Base-by-base conservation (phyloP, 2,329 filamentous ascomycete species). In the Alternaria brassicicola region DNA sequence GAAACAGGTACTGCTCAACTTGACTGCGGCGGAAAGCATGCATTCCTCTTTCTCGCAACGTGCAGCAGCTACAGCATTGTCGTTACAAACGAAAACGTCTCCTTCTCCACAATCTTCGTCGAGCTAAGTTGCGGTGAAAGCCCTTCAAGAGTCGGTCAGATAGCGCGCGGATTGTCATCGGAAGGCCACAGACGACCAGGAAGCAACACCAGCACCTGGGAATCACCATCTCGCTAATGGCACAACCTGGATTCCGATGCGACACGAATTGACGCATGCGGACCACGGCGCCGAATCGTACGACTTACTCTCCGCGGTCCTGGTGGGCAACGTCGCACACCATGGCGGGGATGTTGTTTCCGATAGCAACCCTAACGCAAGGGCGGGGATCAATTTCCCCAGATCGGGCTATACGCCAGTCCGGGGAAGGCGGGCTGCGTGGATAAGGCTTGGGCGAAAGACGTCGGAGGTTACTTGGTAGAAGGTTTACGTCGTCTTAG, bases 351-450 rank as follows among this genome's bases (percentile, higher is more conserved):
- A 66, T 51, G 59, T 63, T 62, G 66, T 52, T 50, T 60, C 57
- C 46, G 52, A 48, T 55, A 6, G 19, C 19, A 57, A 57, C 48
- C 52, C 58, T 58, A 63, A 60, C 28, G 57, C 52, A 59, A 61
- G 56, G 64, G 59, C 54, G 62, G 57, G 50, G 63, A 66, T 53
- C 55, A 55, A 47, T 25, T 63, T 67, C 63, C 69, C 68, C 65
- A 65, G 58, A 69, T 61, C 53, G 66, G 64, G 56, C 51, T 58
- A 52, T 28, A 41, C 41, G 60, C 23, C 42, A 52, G 46, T 52
- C 58, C 57, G 64, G 65, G 64, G 62, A 66, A 65, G 59, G 66
- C 63, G 64, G 59, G 57, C 50, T 47, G 50, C 52, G 33, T 53
- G 42, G 61, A 54, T 35, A 55, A 25, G 33, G 21, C 35, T 19